A percentile compares a stretch with the other conserved stretches of the same genome.
Evolutionary conservation across 108 stramenopile genomes (phyloP).

Genomic region (Pelagomonas calceolata): DNA sequence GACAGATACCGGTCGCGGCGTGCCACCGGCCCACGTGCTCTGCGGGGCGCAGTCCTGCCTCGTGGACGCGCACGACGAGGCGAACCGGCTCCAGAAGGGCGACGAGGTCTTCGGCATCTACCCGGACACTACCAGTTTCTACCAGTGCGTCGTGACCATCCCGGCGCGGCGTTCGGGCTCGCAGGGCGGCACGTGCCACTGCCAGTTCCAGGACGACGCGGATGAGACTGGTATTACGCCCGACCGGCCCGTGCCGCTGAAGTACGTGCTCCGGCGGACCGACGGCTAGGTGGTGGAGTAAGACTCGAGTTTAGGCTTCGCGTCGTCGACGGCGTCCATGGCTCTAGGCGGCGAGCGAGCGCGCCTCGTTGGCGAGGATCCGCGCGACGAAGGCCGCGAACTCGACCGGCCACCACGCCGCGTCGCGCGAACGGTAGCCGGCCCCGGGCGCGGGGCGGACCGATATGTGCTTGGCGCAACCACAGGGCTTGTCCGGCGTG

Average conservation of each 20-base stretch:
- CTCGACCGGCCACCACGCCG: too few species aligned
- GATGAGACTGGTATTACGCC: not conserved
- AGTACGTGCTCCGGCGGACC: not conserved
- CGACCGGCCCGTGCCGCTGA: not conserved
- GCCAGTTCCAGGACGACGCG: not conserved
- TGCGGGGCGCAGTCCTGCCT: not conserved
- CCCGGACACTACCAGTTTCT: not conserved
- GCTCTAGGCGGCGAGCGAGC: too few species aligned
- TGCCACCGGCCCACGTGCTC: not conserved
- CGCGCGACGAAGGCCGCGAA: too few species aligned
- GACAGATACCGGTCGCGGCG: not conserved
- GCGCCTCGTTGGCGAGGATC: too few species aligned
- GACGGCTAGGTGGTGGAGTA: too few species aligned
- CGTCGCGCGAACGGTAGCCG: too few species aligned
- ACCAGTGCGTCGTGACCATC: not conserved
- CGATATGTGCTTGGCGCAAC: too few species aligned
- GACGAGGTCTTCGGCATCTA: not conserved
- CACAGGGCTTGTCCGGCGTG: too few species aligned
- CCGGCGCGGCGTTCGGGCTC: not conserved
- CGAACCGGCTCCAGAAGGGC: not conserved
- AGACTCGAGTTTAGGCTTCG: too few species aligned
- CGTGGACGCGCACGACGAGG: not conserved
- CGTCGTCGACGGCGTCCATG: too few species aligned
- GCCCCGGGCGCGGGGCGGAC: too few species aligned
- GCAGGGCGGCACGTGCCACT: not conserved